Evolutionary conservation across 2,329 filamentous ascomycete species (phyloP).

Genomic region (Calonectria hawksworthii): DNA sequence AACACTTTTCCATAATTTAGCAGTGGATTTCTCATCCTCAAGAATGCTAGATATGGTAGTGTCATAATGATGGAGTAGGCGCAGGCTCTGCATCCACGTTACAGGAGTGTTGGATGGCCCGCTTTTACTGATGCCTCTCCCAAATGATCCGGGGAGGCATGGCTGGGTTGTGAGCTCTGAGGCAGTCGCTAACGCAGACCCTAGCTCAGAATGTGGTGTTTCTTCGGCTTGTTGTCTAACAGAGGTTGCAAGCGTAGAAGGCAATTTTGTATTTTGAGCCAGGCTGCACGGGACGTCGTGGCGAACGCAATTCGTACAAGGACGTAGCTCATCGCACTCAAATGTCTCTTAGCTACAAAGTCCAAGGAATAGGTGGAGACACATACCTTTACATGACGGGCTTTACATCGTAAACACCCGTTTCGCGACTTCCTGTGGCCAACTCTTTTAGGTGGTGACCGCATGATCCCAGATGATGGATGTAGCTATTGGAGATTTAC

Average conservation of each 20-base stretch:
- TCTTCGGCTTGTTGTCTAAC: no score
- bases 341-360: no score
- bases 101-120: background rate
- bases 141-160: no score
- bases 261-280: background rate
- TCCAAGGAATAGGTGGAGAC: no score
- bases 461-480: no score
- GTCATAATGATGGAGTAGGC: slow-evolving; percentile 31
- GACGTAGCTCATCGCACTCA: slow-evolving; percentile 32
- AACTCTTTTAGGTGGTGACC: no score
- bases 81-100: slow-evolving; percentile 31
- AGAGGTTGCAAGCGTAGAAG: no score
- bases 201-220: no score
- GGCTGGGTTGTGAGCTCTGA: background rate
- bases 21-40: no score
- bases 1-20: slow-evolving; percentile 20
- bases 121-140: background rate
- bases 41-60: slow-evolving; percentile 1
- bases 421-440: background rate
- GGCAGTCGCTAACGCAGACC: no score
- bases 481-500: no score
- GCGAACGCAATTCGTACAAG: slow-evolving; percentile 30
- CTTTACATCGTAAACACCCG: background rate
- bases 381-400: background rate
- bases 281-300: slow-evolving; percentile 30